Conservation (phyloP, 768 basidiomycete species). For the Phallus indusiatus region DNA sequence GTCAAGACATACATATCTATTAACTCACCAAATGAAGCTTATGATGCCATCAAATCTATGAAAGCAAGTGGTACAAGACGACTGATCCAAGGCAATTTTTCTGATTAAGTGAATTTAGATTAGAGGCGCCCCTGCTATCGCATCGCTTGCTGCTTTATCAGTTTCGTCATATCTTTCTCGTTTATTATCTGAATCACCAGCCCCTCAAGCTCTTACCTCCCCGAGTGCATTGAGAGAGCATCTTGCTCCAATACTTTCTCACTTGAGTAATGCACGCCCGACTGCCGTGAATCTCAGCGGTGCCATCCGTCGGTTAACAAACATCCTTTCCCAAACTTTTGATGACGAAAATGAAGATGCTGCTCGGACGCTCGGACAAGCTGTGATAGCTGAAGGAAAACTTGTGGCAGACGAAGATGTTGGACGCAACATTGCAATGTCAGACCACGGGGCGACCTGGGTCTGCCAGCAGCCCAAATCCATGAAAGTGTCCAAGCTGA, state of each 20-base stretch:
- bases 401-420: slow-evolving; percentile 82
- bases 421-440: slow-evolving; percentile 78
- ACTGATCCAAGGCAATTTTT: not conserved
- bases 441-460: slow-evolving; percentile 82
- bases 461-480: slow-evolving; percentile 43
- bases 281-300: slow-evolving; percentile 94
- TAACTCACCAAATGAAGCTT: slow-evolving; percentile 69
- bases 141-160: slow-evolving; percentile 78
- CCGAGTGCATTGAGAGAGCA: slow-evolving; percentile 41
- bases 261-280: slow-evolving; percentile 80
- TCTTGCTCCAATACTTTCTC: slow-evolving; percentile 52
- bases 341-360: slow-evolving; percentile 22
- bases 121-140: slow-evolving; percentile 92
- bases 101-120: slow-evolving; percentile 34
- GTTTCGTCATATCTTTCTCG: slow-evolving; percentile 56
- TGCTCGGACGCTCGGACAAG: slow-evolving; percentile 35
- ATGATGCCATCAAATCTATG: slow-evolving; percentile 94
- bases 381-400: slow-evolving; percentile 61
- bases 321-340: slow-evolving; percentile 30
- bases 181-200: slow-evolving; percentile 35
- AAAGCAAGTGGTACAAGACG: slow-evolving; percentile 45
- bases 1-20: slow-evolving; percentile 56
- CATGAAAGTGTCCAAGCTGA: slow-evolving; percentile 41
- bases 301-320: slow-evolving; percentile 64
- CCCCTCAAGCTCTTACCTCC: slow-evolving; percentile 48